Conservation (phyloP, 1,284 basidiomycete species). For the Fomes fomentarius region DNA sequence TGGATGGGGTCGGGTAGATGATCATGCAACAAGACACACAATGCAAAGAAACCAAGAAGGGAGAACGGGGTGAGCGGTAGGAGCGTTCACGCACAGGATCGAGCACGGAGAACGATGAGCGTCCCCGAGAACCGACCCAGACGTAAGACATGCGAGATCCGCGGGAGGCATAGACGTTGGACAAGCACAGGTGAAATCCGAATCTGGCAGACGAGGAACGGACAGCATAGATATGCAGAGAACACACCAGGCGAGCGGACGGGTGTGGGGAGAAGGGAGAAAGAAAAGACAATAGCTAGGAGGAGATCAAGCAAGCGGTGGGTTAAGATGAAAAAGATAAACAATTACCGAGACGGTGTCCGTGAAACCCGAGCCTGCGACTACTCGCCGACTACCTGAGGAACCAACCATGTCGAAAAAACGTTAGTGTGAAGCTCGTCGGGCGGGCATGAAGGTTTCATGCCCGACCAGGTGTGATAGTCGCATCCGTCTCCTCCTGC, state of each 20-base stretch:
- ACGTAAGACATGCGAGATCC: no score
- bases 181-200: background rate
- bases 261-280: background rate
- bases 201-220: background rate
- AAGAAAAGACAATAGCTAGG: background rate
- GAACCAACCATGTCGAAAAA: no score
- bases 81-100: no score
- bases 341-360: background rate
- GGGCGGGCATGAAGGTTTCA: no score
- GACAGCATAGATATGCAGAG: slow-evolving; percentile 10
- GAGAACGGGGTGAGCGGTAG: background rate
- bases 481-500: slow-evolving; percentile 30
- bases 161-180: background rate
- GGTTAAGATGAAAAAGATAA: background rate
- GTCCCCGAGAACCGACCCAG: no score
- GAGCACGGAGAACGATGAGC: no score
- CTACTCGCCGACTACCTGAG: slow-evolving; percentile 2
- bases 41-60: background rate
- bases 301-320: background rate
- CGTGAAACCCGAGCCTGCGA: background rate
- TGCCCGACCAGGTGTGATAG: slow-evolving; percentile 23
- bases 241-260: background rate
- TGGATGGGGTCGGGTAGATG: background rate
- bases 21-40: background rate
- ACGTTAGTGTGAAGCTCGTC: no score